phyloP scores from a whole-genome alignment of 2,329 filamentous ascomycete genomes.

The Colletotrichum tofieldiae region DNA sequence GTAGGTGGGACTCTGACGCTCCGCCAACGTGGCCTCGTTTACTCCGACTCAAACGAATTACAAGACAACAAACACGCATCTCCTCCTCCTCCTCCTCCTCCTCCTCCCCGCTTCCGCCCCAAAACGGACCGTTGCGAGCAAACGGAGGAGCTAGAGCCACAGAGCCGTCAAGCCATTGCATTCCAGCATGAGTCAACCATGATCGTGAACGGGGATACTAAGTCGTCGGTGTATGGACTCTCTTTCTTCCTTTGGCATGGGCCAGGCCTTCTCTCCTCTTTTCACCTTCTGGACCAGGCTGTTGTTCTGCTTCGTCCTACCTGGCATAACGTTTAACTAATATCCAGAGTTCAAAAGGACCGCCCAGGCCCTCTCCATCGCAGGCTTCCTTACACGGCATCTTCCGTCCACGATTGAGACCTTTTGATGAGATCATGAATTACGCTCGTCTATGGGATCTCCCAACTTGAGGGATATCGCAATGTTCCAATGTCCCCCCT shows the following conservation, averaged over 20 bases:
- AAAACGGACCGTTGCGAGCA: constrained; percentile 16
- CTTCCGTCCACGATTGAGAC: neutral
- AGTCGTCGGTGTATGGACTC: neutral
- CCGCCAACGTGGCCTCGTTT: constrained; percentile 3
- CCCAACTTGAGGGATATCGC: neutral
- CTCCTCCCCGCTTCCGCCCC: constrained; percentile 1
- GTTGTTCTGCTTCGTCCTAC: neutral
- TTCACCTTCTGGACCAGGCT: neutral
- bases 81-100: neutral
- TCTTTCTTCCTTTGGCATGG: neutral
- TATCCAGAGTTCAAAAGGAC: neutral
- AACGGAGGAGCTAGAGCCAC: constrained; percentile 1
- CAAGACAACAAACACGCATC: neutral
- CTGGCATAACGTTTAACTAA: neutral
- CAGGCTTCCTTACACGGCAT: neutral
- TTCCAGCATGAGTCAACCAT: constrained; percentile 14
- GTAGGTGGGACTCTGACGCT: neutral
- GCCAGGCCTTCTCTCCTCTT: neutral
- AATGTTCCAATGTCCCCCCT: neutral
- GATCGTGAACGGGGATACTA: neutral
- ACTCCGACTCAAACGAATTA: neutral
- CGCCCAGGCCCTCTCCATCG: neutral
- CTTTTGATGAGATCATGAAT: neutral
- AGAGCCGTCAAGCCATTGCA: neutral
- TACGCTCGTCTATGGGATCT: neutral